Base-by-base conservation (phyloP, 768 basidiomycete species). In the Pisolithus tinctorius region DNA sequence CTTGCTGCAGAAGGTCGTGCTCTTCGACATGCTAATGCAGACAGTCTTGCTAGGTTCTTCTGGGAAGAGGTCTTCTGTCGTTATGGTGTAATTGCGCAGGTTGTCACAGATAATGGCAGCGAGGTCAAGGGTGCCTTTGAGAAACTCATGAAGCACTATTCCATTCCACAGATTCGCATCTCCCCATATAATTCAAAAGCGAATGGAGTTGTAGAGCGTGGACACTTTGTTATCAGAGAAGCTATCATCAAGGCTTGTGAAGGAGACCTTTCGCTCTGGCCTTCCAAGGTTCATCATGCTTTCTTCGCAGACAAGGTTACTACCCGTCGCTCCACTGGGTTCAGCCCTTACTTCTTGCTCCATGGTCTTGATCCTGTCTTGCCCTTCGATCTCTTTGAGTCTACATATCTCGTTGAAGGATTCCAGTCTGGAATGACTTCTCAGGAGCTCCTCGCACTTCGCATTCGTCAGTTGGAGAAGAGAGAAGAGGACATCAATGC, bases 201-300 rank as follows among this genome's bases (percentile, higher is more conserved):
- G 4, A 71, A 71, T 47, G 68, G 72, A 38, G 61, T 72, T 17
- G 68, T 73, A 1, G 70, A 73, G 60, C 47, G 63, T 11, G 59
- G 64, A 13, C 71, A 72, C 34, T 62, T 51, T 14, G 61, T 46
- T 1, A 53, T 71, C 14, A 31, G 70, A 14, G 67, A 72, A 53
- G 65, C 65, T 0, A 40, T 71, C 6, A 43, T 71, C 1, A 68
- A 67, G 37, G 26, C 61, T 1, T 65, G 62, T 41, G 36, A 58
- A 1, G 56, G 58, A 5, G 45, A 60, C 3, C 40, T 56, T 0
- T 31, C 13, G 0, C 41, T 50, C 16, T 69, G 68, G 68, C 63
- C 63, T 9, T 40, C 52, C 0, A 47, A 51, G 29, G n/a, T 61
- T 1, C 63, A 58, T 3, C 40, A 51, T 11, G 67, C 58, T 1